Conservation (phyloP, 768 basidiomycete species). For the Mycena galericulata region DNA sequence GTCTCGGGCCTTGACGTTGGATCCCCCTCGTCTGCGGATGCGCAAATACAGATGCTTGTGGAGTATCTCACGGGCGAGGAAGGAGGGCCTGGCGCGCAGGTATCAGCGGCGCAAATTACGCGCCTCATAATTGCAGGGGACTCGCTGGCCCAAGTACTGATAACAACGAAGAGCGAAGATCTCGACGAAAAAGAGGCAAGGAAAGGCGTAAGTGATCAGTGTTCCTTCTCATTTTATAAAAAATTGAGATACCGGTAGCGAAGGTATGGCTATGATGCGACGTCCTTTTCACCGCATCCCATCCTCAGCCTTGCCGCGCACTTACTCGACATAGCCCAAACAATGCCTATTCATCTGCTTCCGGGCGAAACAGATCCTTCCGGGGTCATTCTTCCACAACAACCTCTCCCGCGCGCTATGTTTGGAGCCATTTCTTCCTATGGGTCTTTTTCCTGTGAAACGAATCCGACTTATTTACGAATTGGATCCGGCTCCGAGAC, state of each 20-base stretch:
- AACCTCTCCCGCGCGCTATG: constrained; percentile 92
- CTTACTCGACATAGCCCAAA: constrained; percentile 79
- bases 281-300: constrained; percentile 81
- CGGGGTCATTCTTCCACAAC: constrained; percentile 92
- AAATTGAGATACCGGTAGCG: constrained; percentile 57
- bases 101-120: constrained; percentile 77
- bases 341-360: constrained; percentile 88
- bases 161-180: constrained; percentile 47
- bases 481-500: constrained; percentile 60
- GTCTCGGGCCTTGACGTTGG: constrained; percentile 90
- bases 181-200: constrained; percentile 55
- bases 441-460: constrained; percentile 79
- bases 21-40: constrained; percentile 67
- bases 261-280: constrained; percentile 72
- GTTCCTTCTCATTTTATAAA: constrained; percentile 12
- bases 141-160: constrained; percentile 70
- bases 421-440: constrained; percentile 74
- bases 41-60: constrained; percentile 85
- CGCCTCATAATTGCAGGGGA: constrained; percentile 93
- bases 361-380: constrained; percentile 92
- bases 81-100: constrained; percentile 76
- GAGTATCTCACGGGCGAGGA: constrained; percentile 91
- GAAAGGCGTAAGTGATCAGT: constrained; percentile 62
- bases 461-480: constrained; percentile 90
- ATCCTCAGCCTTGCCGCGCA: constrained; percentile 74